Percentiles rank a stretch among this genome's conserved stretches.
Conservation (phyloP, 495 filamentous ascomycete genomes). For the Lasiosphaeriaceae sp. region DNA sequence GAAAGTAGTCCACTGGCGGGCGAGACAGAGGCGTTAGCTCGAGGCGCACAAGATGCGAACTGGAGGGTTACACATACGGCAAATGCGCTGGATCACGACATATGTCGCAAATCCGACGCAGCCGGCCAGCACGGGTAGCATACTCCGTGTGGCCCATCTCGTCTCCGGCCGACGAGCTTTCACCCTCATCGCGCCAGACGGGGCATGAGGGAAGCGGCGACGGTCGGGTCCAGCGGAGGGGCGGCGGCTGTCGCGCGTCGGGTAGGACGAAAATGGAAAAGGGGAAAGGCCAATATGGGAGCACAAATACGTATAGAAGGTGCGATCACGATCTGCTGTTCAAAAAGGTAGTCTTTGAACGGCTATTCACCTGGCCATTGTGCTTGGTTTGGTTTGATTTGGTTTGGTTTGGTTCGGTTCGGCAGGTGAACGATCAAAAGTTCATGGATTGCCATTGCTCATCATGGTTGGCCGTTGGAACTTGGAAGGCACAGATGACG, state of each 20-base stretch:
- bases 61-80: constrained; percentile 24
- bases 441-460: too few species aligned
- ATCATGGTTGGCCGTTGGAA: background rate
- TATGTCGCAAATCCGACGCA: constrained; percentile 38
- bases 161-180: constrained; percentile 32
- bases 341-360: background rate
- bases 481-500: background rate
- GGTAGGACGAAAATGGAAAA: background rate
- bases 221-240: background rate
- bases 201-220: background rate
- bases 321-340: background rate
- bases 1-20: constrained; percentile 58
- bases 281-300: background rate
- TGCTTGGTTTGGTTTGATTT: too few species aligned
- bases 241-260: background rate
- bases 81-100: constrained; percentile 38
- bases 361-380: too few species aligned
- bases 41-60: background rate
- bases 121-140: constrained; percentile 37
- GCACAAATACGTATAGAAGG: background rate
- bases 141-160: constrained; percentile 43
- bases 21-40: background rate
- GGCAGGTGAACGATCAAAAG: too few species aligned
- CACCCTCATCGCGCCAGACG: constrained; percentile 22
- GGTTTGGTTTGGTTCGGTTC: too few species aligned